Evolutionary conservation across 495 filamentous ascomycete genomes (phyloP), one percentile per base, ranked within the genome.

Genomic region (Penicillium desertorum): DNA sequence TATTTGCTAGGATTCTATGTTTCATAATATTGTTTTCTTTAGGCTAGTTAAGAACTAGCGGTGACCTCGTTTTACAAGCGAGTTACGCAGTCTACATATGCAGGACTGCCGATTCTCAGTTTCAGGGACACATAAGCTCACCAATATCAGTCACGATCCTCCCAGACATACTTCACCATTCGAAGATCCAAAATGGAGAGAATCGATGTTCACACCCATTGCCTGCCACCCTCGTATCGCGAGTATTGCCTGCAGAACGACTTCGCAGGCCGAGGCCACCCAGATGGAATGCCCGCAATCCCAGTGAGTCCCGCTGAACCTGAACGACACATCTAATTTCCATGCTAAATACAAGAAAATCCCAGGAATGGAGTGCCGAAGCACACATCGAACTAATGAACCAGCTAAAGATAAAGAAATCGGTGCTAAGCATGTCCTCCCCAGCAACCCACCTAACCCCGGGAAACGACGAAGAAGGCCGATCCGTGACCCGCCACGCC

Each of bases 341-440:
- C 22, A 14, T 29, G 9, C 36, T 51, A 47, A 53, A 44, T 16
- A 27, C 1, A 17, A 19, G 11, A 36, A 16, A 42, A 22, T 45
- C 5, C 5, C 45, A 75, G 71, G 63, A 67, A 45, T 83, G 81
- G 81, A 70, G 62, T 23, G 41, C 57, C 19, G 61, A 73, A 30
- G 52, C 62, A 10, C 81, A 83, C 54, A 74, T 84, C 12, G 44
- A 62, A 0, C 61, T 79, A 51, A 82, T 84, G 81, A 59, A 72
- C 25, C 53, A 63, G 2, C 36, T 66, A 47, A 71, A 72, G 41
- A 81, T 83, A 60, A 57, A 56, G 27, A 79, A 76, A 62, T 79
- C 80, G n/a, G 74, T 83, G 29, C 62, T 84, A 16, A 77, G 71
- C 65, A 76, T 81, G 61, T 73, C 74, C 14, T 78, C 77, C 3